A percentile compares a stretch with the other conserved stretches of the same genome.
Evolutionary conservation across 129 eudicot genomes (phyloP).

Genomic region (Flaveria bidentis): DNA sequence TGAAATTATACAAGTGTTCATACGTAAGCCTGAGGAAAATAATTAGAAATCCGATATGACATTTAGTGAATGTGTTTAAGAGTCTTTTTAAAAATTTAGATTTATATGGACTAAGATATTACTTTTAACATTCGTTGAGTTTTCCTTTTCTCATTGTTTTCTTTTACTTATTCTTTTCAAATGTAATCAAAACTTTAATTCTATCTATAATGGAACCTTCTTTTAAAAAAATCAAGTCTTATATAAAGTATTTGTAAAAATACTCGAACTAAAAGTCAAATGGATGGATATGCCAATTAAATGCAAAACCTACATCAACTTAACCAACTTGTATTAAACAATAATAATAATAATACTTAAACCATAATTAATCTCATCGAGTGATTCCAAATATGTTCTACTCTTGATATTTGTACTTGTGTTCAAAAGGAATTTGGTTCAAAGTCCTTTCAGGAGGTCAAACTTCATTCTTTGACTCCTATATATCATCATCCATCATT

Average conservation of each 20-base stretch:
- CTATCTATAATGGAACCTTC: no score
- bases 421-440: not conserved
- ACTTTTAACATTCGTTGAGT: no score
- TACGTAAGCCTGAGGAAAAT: no score
- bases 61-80: no score
- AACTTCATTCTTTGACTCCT: conserved; percentile 15
- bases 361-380: conserved; percentile 10
- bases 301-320: conserved; percentile 13
- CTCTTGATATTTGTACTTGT: not conserved
- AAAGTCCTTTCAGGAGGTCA: conserved; percentile 34
- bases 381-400: not conserved
- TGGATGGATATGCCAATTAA: conserved; percentile 6
- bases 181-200: no score
- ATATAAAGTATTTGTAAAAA: not conserved
- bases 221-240: no score
- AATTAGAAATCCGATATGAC: no score
- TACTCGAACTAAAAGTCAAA: conserved; percentile 16
- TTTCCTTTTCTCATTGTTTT: no score
- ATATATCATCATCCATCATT: conserved; percentile 18
- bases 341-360: not conserved
- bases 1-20: no score
- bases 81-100: no score
- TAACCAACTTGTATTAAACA: not conserved
- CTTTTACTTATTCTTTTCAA: no score
- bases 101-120: no score